These are phyloP conservation scores for Pelargonium australe DNA, from an alignment of 441 rosid species.

Conservation along the genomic window DNA sequence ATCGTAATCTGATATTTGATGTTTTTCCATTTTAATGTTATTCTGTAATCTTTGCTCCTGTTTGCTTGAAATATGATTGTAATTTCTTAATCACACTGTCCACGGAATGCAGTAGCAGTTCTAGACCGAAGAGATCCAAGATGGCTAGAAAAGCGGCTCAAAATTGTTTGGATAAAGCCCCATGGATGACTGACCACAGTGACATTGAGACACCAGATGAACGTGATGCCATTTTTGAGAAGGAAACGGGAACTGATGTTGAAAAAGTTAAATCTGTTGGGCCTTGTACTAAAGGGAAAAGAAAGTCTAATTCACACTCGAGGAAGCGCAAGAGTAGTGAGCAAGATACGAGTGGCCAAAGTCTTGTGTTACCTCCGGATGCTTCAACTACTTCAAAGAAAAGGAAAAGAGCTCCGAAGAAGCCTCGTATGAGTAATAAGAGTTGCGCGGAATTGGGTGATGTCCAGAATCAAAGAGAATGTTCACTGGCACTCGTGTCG, in stretches of 20 bases:
- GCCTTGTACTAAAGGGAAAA: background rate
- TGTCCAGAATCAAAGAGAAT: background rate
- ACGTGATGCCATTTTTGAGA: conserved; percentile 5
- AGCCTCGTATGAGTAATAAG: conserved; percentile 5
- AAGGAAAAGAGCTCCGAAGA: conserved; percentile 7
- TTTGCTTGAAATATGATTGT: background rate
- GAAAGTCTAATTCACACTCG: background rate
- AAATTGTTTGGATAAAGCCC: conserved; percentile 17
- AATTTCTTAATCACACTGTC: background rate
- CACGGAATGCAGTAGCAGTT: conserved; percentile 23
- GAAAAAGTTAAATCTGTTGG: conserved; percentile 9
- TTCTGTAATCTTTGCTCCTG: background rate
- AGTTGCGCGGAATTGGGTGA: conserved; percentile 10
- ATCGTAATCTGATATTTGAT: too few relatives aligned
- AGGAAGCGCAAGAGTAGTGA: background rate
- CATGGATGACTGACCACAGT: conserved; percentile 9
- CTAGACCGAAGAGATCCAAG: conserved; percentile 21
- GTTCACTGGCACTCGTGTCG: conserved; percentile 9
- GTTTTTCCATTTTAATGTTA: too few relatives aligned
- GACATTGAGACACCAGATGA: conserved; percentile 17
- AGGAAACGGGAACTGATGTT: conserved; percentile 10
- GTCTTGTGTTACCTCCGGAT: background rate
- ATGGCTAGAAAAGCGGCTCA: conserved; percentile 19
- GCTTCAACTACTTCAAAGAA: background rate
- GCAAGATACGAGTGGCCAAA: background rate